Base-by-base conservation (phyloP, 2,329 filamentous ascomycete species). In the Colletotrichum orchidophilum region DNA sequence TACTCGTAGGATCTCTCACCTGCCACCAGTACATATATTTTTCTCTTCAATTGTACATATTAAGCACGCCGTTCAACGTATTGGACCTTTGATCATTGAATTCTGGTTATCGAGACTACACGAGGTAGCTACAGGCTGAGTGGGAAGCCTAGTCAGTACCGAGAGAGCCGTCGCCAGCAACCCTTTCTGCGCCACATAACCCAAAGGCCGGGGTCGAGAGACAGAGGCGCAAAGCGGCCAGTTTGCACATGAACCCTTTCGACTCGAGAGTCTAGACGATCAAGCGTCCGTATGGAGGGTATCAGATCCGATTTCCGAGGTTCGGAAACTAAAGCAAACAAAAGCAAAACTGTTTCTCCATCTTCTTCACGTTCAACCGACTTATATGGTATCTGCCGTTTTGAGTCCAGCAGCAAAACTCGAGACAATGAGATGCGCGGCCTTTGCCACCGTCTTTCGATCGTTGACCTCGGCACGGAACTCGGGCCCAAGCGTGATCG, bases 401-500 rank as follows among this genome's bases (percentile, higher is more conserved):
- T 31, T 63, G 1, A 63, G 13, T 3, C 29, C 49, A 6, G 46
- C 42, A 21, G 60, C 3, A 18, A 63, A 21, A 2, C 35, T 35
- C 1, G 46, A 53, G 27, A 63, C 49, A 26, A 42, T 42, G 7
- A 63, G 21, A 39, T 63, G 60, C 12, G 49, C 60, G 7, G 60
- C 60, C 31, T 29, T 54, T 9, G 60, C 60, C 3, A 54, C 18
- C 11, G 60, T 63, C 49, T 29, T 63, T 7, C 60, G 33, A 7
- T 63, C 60, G 29, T 63, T 63, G 18, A 63, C 29, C 60, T 63
- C 60, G 2, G 60, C 60, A 11, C 60, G 49, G 9, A 63, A 63
- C 60, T 63, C 60, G 15, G 60, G 60, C 18, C 60, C 60, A 8
- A 63, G 11, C 7, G 49, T 54, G 15, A 50, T 63, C 24, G 31